Evolutionary conservation across 2,329 filamentous ascomycete genomes (phyloP).

Genomic region (Sporothrix brunneoviolacea): DNA sequence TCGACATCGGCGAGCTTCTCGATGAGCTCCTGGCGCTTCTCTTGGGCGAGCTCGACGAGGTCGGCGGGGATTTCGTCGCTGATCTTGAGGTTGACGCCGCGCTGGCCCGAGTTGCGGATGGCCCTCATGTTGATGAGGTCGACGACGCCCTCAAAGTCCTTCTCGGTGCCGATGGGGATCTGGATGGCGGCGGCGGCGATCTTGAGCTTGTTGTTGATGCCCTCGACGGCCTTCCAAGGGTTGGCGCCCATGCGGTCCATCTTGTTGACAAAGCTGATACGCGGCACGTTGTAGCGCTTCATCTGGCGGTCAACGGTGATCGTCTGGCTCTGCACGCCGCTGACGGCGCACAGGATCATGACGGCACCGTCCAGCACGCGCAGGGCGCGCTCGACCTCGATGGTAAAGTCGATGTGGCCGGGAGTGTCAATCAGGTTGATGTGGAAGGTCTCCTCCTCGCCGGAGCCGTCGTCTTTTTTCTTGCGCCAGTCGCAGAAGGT

Average conservation of each 20-base stretch:
- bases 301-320: slow-evolving; percentile 98
- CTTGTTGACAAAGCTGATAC: slow-evolving; percentile 97
- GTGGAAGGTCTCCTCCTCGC: slow-evolving; percentile 85
- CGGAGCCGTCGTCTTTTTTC: slow-evolving; percentile 53
- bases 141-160: slow-evolving; percentile 86
- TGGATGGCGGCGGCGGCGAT: slow-evolving; percentile 89
- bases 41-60: slow-evolving; percentile 65
- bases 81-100: slow-evolving; percentile 69
- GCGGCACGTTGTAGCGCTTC: slow-evolving; percentile 94
- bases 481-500: slow-evolving; percentile 98
- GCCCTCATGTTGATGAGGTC: slow-evolving; percentile 89
- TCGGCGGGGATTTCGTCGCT: slow-evolving; percentile 79
- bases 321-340: slow-evolving; percentile 94
- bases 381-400: slow-evolving; percentile 93
- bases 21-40: slow-evolving; percentile 79
- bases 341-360: slow-evolving; percentile 97
- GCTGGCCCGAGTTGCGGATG: slow-evolving; percentile 81
- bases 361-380: slow-evolving; percentile 93
- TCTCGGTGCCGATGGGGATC: slow-evolving; percentile 87
- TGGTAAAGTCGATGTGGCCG: slow-evolving; percentile 98
- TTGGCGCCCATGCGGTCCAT: slow-evolving; percentile 99
- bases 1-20: slow-evolving; percentile 96
- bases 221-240: slow-evolving; percentile 93
- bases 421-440: slow-evolving; percentile 98
- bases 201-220: slow-evolving; percentile 95